Conservation (phyloP, 768 basidiomycete genomes). For the Xerocomellus dryophilus region DNA sequence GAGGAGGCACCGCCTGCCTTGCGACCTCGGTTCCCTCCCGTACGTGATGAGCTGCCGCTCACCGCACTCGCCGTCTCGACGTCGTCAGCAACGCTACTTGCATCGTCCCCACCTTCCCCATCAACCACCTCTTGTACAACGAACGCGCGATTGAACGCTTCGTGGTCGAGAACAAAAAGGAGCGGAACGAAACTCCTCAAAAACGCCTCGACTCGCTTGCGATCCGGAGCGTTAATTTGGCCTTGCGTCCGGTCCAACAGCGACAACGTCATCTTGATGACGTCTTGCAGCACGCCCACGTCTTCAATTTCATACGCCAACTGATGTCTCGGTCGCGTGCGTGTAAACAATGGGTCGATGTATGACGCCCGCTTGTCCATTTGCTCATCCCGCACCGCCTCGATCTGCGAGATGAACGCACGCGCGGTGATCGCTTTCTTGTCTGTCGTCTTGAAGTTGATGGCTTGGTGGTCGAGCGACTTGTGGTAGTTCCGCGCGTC, state of each 20-base stretch:
- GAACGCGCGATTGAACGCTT: conserved; percentile 67
- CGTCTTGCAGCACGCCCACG: conserved; percentile 76
- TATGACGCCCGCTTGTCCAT: conserved; percentile 66
- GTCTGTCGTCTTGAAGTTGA: conserved; percentile 85
- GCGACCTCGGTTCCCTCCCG: conserved; percentile 41
- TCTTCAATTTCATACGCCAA: conserved; percentile 77
- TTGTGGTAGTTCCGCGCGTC: conserved; percentile 93
- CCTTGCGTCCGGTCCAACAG: conserved; percentile 87
- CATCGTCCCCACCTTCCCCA: conserved; percentile 54
- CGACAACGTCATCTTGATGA: conserved; percentile 83
- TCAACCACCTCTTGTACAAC: conserved; percentile 61
- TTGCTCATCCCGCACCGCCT: conserved; percentile 80
- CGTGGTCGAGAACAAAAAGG: conserved; percentile 72
- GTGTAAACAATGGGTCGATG: conserved; percentile 49
- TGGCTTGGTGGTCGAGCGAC: conserved; percentile 90
- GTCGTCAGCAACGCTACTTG: conserved; percentile 36
- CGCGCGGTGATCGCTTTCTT: conserved; percentile 80
- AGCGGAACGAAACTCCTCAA: conserved; percentile 73
- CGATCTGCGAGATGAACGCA: conserved; percentile 79
- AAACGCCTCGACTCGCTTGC: conserved; percentile 80
- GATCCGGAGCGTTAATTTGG: conserved; percentile 66
- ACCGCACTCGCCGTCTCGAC: conserved; percentile 33
- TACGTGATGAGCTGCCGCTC: conserved; percentile 26
- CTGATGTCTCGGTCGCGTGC: conserved; percentile 72
- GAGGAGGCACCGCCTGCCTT: conserved; percentile 39